Evolutionary conservation across 768 basidiomycete species (phyloP).

Genomic region (Gloeopeniophorella convolvens): DNA sequence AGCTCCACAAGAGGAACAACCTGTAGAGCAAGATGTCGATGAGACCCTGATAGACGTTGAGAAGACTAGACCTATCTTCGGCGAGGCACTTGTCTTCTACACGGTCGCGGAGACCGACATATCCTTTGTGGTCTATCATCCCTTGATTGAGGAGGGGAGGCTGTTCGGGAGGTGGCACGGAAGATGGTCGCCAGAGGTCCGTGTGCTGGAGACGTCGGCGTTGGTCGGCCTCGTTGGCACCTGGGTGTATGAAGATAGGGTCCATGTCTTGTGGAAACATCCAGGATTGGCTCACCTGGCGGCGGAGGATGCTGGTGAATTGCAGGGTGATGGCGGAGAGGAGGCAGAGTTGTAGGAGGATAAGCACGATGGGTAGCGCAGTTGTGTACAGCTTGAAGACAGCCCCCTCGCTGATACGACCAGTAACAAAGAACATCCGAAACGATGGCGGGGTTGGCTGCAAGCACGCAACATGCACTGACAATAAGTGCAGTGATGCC

Average conservation of each 20-base stretch:
- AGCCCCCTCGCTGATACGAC: slow-evolving; percentile 97
- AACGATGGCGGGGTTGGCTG: slow-evolving; percentile 78
- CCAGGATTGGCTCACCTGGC: no score
- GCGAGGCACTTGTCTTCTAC: neutral
- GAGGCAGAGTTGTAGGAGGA: no score
- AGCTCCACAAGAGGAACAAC: neutral
- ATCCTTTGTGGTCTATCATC: no score
- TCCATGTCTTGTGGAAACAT: no score
- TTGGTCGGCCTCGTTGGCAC: neutral
- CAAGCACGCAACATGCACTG: slow-evolving; percentile 88
- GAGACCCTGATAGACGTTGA: neutral
- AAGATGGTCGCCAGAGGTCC: neutral
- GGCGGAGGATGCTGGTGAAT: no score
- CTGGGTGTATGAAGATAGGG: neutral
- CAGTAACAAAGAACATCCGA: slow-evolving; percentile 86
- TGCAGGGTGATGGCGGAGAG: no score
- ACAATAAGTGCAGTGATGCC: slow-evolving; percentile 86
- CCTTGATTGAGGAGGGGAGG: neutral
- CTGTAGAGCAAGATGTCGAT: neutral
- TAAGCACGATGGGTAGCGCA: no score
- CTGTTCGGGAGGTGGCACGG: neutral
- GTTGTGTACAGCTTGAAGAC: no score
- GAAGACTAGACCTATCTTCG: neutral
- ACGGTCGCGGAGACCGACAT: neutral
- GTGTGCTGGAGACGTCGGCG: neutral